Evolutionary conservation across 805 yeast genomes (phyloP), one percentile per base, ranked within the genome.

Genomic region (Torulaspora franciscae): DNA sequence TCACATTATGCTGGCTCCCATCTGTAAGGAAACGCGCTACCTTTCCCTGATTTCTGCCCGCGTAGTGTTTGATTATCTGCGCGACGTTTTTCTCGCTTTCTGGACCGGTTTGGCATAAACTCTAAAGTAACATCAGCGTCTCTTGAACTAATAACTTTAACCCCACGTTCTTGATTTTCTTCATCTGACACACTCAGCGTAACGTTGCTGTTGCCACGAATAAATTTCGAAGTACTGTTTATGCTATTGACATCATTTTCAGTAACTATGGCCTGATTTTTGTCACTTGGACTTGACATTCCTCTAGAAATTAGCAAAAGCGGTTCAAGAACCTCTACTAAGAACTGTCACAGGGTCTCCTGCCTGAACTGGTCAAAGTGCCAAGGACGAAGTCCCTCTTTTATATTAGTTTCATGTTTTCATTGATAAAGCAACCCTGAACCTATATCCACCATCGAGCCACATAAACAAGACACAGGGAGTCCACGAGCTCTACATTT

Each of bases 51-150:
- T 8, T 8, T 1, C 6, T 14, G 22, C 10, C 19, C 33, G 33
- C 33, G 33, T 19, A 15, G 19, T 8, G 33, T 14, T 14, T 19
- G 9, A 10, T 30, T 10, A 14, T 15, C 15, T 6, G 33, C 33
- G 33, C 33, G 22, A 7, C 5, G 9, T 30, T 14, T 30, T 30
- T 30, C 33, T 15, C 33, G 19, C 33, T 30, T 15, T 30, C 7
- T 7, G 19, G 19, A 7, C 5, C 19, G 14, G 14, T 30, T 14
- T 14, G 15, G 19, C 19, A 13, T 15, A 54, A 71, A 71, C n/a
- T 37, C 52, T n/a, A 69, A 49, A 1, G 75, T 68, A 5, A 56
- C 61, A 54, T 72, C 75, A 5, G 74, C 75, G 56, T 72, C 69
- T 46, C 61, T 55, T 2, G 67, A 59, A 35, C 42, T 52, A 13